Evolutionary conservation across 2,329 filamentous ascomycete genomes (phyloP).

Genomic region (Diaporthe sp.): DNA sequence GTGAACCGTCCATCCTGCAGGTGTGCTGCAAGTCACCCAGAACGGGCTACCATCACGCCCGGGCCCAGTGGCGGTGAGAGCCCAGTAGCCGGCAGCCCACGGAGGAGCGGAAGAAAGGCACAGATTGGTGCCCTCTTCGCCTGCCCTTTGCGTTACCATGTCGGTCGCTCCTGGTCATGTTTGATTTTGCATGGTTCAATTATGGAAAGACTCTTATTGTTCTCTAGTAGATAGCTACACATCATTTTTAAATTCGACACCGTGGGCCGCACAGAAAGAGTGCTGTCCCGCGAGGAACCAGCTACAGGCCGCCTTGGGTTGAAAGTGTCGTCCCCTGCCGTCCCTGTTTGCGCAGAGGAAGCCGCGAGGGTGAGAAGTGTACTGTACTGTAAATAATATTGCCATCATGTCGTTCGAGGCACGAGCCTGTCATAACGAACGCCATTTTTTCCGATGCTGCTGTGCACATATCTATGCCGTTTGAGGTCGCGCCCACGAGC

Average conservation of each 20-base stretch:
- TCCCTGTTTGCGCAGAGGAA: conserved; percentile 3
- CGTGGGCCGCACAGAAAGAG: not conserved
- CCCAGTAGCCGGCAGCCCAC: not conserved
- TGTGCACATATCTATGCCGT: conserved; percentile 37
- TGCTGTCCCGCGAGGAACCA: conserved; percentile 24
- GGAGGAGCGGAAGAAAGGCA: not conserved
- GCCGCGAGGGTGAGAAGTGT: conserved; percentile 12
- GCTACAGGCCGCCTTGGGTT: conserved; percentile 18
- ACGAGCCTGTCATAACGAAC: conserved; percentile 39
- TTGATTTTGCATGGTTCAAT: not conserved
- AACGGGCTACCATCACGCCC: conserved; percentile 10
- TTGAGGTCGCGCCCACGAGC: conserved; percentile 27
- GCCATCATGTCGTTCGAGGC: conserved; percentile 41
- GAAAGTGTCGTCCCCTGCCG: not conserved
- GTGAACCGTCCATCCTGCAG: conserved; percentile 25
- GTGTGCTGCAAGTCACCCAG: conserved; percentile 37
- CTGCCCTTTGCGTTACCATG: not conserved
- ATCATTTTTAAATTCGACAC: conserved; percentile 19
- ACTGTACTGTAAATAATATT: conserved; percentile 38
- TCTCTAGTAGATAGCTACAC: conserved; percentile 30
- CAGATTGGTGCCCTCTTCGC: not conserved
- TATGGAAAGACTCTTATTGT: conserved; percentile 11
- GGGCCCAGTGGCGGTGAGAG: conserved; percentile 40
- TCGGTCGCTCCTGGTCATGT: not conserved
- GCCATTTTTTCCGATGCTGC: conserved; percentile 38